These are phyloP conservation scores for Liquidambar formosana DNA, from an alignment of 164 flowering plant genomes.

Conservation along the genomic window DNA sequence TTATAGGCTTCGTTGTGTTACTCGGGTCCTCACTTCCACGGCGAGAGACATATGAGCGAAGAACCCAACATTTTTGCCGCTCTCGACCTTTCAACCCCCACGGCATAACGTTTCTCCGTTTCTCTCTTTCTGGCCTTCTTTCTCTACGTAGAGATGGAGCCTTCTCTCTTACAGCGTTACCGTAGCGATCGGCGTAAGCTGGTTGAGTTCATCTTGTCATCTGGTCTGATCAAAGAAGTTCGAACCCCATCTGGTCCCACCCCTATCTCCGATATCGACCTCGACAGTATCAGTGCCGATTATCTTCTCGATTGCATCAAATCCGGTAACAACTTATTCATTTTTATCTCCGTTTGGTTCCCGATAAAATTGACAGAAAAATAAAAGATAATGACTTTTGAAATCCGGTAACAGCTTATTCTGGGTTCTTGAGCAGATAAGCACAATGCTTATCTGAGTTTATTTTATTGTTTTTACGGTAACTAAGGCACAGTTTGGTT, in stretches of 20 bases:
- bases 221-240: conserved; percentile 42
- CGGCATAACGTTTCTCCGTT: no score
- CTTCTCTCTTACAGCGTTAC: conserved; percentile 38
- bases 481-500: no score
- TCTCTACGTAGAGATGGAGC: background rate
- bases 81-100: no score
- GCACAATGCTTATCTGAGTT: no score
- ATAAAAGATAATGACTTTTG: background rate
- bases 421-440: no score
- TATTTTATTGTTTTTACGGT: no score
- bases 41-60: no score
- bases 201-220: conserved; percentile 55
- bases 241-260: conserved; percentile 38
- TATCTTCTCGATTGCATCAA: conserved; percentile 56
- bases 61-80: no score
- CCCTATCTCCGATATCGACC: conserved; percentile 34
- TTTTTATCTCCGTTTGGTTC: background rate
- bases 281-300: conserved; percentile 63
- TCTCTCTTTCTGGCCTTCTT: no score
- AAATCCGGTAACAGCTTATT: no score
- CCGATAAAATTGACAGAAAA: background rate
- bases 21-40: no score
- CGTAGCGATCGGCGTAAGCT: conserved; percentile 77
- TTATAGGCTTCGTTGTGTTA: no score
- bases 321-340: conserved; percentile 33